Base-by-base conservation (phyloP, 257 asterid genomes). In the Marsdenia floribunda region DNA sequence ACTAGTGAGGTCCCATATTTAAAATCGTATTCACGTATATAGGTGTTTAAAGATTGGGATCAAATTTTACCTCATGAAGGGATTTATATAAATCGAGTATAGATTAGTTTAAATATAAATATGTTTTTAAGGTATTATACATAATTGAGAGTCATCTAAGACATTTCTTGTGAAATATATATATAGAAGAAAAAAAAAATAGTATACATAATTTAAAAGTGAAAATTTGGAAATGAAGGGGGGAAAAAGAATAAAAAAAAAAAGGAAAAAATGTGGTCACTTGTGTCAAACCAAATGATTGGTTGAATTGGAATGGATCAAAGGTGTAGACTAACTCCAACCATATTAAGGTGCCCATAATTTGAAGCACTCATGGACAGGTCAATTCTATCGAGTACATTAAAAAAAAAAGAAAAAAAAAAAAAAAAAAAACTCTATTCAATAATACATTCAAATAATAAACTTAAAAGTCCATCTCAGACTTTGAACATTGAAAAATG, bases 231-330 rank as follows among this genome's bases (percentile, higher is more conserved):
- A 63, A 63, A 63, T 11, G 15, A 66, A 38, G 15, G 13, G 16
- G 13, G 13, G 16, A 65, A 19, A 0, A 2, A 9, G 3, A 61
- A 33, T 37, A 37, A 37, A 37, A 18, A 21, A 0, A 38, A 40
- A 12, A n/a, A n/a, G n/a, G 46, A 65, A 65, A 19, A 1, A 3
- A 24, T 26, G 47, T 38, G 65, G 15, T 26, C 67, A 60, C 40
- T 2, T 60, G 67, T 11, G 67, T 29, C 14, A 26, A 60, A 29
- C 10, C 9, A 35, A 64, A 64, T 18, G n/a, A 60, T 29, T 21
- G 69, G 47, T 35, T 64, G 69, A 64, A 35, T 16, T 64, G 70
- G 70, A 35, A 64, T 37, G 70, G 47, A 64, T 64, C 70, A 16
- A 26, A 63, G 44, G 2, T 8, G 7, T 19, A n/a, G n/a, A 35